These are phyloP conservation scores for Gryganskiella cystojenkinii DNA, from an alignment of 192 early-diverging fungal species.

Conservation along the genomic window DNA sequence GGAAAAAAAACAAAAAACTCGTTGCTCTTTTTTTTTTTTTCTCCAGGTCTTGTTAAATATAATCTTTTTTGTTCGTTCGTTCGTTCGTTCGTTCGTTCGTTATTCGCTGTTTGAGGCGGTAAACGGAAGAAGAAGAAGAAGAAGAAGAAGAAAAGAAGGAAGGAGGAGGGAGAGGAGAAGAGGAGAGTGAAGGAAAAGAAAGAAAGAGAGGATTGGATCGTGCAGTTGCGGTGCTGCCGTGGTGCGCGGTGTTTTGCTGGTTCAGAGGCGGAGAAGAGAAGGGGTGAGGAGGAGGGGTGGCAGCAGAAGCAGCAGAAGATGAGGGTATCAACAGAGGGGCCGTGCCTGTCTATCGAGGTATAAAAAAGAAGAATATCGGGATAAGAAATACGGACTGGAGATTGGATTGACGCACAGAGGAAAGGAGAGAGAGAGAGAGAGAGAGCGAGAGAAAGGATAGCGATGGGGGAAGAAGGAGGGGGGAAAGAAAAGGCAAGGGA, in stretches of 20 bases:
- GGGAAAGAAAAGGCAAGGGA: neutral
- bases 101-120: neutral
- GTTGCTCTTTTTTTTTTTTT: neutral
- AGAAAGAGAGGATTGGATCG: constrained; percentile 4
- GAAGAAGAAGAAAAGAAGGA: neutral
- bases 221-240: neutral
- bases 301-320: neutral
- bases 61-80: neutral
- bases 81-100: neutral
- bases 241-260: neutral
- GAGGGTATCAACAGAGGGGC: neutral
- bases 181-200: neutral
- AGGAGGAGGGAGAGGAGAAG: neutral
- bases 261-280: neutral
- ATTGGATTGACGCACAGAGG: neutral
- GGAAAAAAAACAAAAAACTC: neutral
- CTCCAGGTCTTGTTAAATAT: neutral
- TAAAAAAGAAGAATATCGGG: neutral
- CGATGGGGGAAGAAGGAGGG: constrained; percentile 2
- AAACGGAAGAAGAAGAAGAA: neutral
- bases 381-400: neutral
- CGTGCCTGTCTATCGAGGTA: neutral
- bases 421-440: constrained; percentile 7
- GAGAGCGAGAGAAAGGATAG: neutral
- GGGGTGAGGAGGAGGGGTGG: neutral